Percentiles rank a stretch among this genome's conserved stretches.
Conservation (phyloP, 1,139 yeast species). For the Lodderomyces pseudojiufengensis region DNA sequence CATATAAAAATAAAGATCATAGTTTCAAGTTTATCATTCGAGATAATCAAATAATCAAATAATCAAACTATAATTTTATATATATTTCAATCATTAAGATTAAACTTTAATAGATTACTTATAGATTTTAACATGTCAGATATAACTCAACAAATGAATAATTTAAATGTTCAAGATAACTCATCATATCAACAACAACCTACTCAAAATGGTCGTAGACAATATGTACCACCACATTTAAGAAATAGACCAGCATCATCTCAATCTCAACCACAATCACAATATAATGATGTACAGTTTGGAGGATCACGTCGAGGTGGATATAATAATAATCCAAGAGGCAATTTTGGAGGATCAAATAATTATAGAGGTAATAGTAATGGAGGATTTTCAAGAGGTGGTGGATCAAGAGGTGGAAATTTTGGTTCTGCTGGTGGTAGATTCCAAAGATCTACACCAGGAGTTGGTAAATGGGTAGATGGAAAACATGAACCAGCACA, state of each 20-base stretch:
- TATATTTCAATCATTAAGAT: no score
- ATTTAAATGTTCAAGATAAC: conserved; percentile 36
- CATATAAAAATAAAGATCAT: no score
- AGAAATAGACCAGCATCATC: conserved; percentile 28
- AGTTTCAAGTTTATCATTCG: no score
- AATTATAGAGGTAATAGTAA: conserved; percentile 17
- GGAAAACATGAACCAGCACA: conserved; percentile 88
- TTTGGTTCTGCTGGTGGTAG: conserved; percentile 22
- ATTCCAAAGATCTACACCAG: conserved; percentile 27
- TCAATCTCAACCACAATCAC: background rate
- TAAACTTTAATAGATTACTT: background rate
- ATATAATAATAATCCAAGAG: conserved; percentile 13
- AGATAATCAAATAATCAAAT: no score
- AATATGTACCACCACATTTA: conserved; percentile 72
- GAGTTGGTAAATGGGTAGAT: conserved; percentile 75
- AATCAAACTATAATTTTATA: no score
- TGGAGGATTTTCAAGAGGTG: conserved; percentile 21
- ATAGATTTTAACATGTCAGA: conserved; percentile 30
- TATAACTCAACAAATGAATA: conserved; percentile 42
- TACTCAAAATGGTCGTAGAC: conserved; percentile 18
- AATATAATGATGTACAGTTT: conserved; percentile 10
- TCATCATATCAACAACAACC: conserved; percentile 10
- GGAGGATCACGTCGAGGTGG: conserved; percentile 17
- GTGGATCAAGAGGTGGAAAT: conserved; percentile 24
- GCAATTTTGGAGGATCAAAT: conserved; percentile 14